Evolutionary conservation across 1,284 basidiomycete species (phyloP), one percentile per base, ranked within the genome.

Genomic region (Leccinum cinnamomeum): DNA sequence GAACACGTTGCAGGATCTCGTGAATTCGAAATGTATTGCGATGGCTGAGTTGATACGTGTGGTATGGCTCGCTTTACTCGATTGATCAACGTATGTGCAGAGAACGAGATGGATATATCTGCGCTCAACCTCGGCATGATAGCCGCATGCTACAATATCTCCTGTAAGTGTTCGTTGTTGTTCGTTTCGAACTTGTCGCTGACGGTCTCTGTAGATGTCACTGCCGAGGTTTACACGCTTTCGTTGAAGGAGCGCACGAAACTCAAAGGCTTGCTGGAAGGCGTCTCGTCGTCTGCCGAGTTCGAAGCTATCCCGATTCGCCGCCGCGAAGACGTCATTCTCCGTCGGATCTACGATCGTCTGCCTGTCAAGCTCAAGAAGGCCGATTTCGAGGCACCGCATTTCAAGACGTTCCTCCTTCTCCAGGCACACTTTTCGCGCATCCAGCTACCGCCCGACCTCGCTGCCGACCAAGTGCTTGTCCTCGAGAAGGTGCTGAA

Each of bases 181-280:
- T 16, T 20, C 18, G 23, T 20, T 48, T 12, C 56, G 28, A 12
- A 20, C 7, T 28, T 18, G 2, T 37, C 56, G 14, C 14, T 53
- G 37, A 61, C 16, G 33, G 56, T 18, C 2, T 23, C 12, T n/a
- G 3, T 77, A 85, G 95, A 97, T 76, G 90, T 97, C 66, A 98
- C 95, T 6, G 92, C 98, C 62, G 95, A 98, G 79, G 95, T 97
- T 33, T 99, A 98, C 79, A 95, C 92, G 33, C 83, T 97, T 62
- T 99, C 97, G 10, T 82, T 99, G 66, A 98, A 97, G 75, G 95
- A 97, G 72, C 88, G 90, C 53, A 99, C 97, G n/a, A 99, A 98
- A 79, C 85, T 99, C 74, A 96, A 97, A 79, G 97, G 97, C 51
- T 79, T 99, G 25, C 84, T 54, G 20, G 53, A 54, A 20, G 53